Evolutionary conservation across 495 filamentous ascomycete genomes (phyloP).

Genomic region (Annulohypoxylon bovei): DNA sequence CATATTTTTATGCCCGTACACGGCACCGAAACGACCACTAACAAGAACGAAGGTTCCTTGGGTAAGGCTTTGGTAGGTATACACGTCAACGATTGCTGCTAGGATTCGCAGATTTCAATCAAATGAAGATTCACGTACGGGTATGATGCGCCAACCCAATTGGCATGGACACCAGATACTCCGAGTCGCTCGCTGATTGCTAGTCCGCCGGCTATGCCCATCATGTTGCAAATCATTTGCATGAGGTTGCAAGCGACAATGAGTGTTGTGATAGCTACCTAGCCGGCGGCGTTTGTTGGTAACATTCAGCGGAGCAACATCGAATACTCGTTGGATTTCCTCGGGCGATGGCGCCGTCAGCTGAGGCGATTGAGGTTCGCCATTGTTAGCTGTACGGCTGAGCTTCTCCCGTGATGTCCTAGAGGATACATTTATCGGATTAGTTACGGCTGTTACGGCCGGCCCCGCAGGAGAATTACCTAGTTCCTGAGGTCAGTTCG

Average conservation of each 20-base stretch:
- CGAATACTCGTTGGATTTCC: slow-evolving; percentile 31
- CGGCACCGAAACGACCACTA: slow-evolving; percentile 59
- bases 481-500: neutral
- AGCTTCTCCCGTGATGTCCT: neutral
- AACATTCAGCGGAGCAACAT: slow-evolving; percentile 31
- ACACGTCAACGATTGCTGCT: neutral
- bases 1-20: slow-evolving; percentile 61
- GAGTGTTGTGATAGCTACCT: slow-evolving; percentile 27
- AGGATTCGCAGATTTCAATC: neutral
- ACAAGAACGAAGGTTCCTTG: slow-evolving; percentile 62
- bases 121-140: slow-evolving; percentile 23
- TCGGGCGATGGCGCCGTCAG: neutral
- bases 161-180: slow-evolving; percentile 35
- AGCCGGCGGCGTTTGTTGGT: slow-evolving; percentile 25
- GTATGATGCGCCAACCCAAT: slow-evolving; percentile 49
- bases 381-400: neutral
- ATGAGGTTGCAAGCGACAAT: slow-evolving; percentile 45
- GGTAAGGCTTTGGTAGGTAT: slow-evolving; percentile 55
- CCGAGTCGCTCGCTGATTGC: slow-evolving; percentile 38
- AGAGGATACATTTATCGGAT: neutral
- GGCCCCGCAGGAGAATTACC: neutral
- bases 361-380: neutral
- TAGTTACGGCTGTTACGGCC: neutral
- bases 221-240: slow-evolving; percentile 46
- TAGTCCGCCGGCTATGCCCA: slow-evolving; percentile 44